These are phyloP conservation scores for Endoconidiophora polonica DNA, from an alignment of 2,329 filamentous ascomycete genomes.

Conservation along the genomic window DNA sequence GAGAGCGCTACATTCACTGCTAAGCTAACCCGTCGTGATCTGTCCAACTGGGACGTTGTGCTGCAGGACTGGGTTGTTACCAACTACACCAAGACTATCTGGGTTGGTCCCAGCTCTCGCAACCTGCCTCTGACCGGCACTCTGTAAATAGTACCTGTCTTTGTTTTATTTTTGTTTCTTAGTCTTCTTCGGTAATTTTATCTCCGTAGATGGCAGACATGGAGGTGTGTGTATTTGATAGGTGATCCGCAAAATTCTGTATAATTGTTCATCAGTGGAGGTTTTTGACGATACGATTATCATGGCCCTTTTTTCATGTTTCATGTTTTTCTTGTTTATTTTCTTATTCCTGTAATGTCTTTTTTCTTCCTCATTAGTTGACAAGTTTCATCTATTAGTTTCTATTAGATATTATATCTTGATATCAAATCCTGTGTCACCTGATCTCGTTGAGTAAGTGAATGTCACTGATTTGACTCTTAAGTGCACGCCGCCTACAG, in stretches of 20 bases:
- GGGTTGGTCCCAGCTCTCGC: slow-evolving; percentile 37
- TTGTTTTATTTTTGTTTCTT: not conserved
- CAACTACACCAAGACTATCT: slow-evolving; percentile 33
- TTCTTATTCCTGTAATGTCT: too few species aligned
- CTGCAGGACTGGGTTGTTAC: slow-evolving; percentile 72
- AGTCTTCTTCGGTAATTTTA: not conserved
- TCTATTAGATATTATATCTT: not conserved
- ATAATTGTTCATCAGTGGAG: too few species aligned
- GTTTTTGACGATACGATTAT: not conserved
- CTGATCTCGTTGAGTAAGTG: too few species aligned
- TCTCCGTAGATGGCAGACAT: too few species aligned
- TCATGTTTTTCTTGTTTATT: not conserved
- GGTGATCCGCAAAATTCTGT: too few species aligned
- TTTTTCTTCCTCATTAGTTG: too few species aligned
- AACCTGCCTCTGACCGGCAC: slow-evolving; percentile 31
- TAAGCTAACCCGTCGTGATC: slow-evolving; percentile 58
- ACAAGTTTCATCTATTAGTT: too few species aligned
- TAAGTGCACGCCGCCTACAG: too few species aligned
- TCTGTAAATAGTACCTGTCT: slow-evolving; percentile 13
- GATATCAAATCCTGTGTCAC: too few species aligned
- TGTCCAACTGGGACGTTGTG: slow-evolving; percentile 71
- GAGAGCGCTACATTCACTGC: slow-evolving; percentile 47
- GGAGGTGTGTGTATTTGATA: too few species aligned
- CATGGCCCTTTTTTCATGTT: not conserved
- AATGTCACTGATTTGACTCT: too few species aligned